Base-by-base conservation (phyloP, 441 rosid genomes). In the Codiaeum variegatum region DNA sequence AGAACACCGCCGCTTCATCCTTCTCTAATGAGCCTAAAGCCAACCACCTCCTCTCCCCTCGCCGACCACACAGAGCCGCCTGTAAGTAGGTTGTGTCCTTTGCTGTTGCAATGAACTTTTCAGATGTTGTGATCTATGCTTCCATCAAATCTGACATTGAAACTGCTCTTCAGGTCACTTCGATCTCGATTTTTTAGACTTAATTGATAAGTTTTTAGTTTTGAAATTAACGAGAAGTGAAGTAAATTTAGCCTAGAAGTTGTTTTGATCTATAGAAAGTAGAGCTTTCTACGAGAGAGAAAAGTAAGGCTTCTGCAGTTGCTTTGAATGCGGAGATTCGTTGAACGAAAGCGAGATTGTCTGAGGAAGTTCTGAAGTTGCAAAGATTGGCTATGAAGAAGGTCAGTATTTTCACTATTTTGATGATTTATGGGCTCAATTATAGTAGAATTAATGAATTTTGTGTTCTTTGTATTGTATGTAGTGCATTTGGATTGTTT, bases 271-370 rank as follows among this genome's bases (percentile, higher is more conserved):
- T 65, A 32, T 75, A 93, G 99, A 93, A 92, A 91, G 94, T 90
- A 51, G 98, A 90, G 72, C 69, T 77, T 74, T 93, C 92, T 82
- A 74, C 92, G 1, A 95, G 79, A 69, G 98, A 90, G 89, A 93
- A 87, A 76, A 88, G 76, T 26, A 88, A 88, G 78, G 97, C 97
- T 70, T 81, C 97, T 72, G 88, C 88, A 11, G 99, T 95, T 76
- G 97, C 95, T 49, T 71, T 93, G 84, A 92, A 93, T 62, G 98
- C 94, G 46, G 97, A 93, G 88, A 85, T 91, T 72, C 98, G 97
- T 67, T 75, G 99, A 40, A 91, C 91, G 10, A 93, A 95, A 81
- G 97, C 96, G 21, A 84, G 91, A 69, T 85, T 93, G 77, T 82
- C 81, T 0, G 99, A 93, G 83, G 99, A 93, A 77, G 91, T 91